phyloP scores from a whole-genome alignment of 345 rosid species.

The Erucastrum elatum region DNA sequence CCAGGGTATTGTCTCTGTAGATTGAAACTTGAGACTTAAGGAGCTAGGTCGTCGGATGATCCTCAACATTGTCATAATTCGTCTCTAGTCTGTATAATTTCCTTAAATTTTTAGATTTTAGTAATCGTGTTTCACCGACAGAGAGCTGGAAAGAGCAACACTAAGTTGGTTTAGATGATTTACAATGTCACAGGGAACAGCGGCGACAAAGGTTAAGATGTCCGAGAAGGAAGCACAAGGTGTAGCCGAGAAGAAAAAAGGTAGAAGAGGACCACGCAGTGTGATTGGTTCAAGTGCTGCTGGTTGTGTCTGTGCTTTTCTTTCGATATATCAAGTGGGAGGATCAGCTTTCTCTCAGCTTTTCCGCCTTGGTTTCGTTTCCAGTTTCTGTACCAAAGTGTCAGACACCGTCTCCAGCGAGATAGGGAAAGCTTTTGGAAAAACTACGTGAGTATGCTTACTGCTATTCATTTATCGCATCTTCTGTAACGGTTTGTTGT shows the following conservation, averaged over 20 bases:
- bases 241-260: slow-evolving; percentile 92
- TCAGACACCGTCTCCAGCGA: slow-evolving; percentile 93
- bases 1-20: background rate
- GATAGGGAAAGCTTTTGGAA: slow-evolving; percentile 97
- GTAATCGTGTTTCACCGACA: background rate
- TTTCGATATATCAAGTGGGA: slow-evolving; percentile 65
- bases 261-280: slow-evolving; percentile 94
- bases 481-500: slow-evolving; percentile 20
- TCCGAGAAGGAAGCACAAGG: slow-evolving; percentile 95
- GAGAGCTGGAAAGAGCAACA: slow-evolving; percentile 6
- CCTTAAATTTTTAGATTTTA: background rate
- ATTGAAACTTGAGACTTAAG: background rate
- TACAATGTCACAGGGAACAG: slow-evolving; percentile 70
- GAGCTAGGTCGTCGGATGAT: slow-evolving; percentile 8
- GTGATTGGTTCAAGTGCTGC: slow-evolving; percentile 99
- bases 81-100: background rate
- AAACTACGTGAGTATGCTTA: slow-evolving; percentile 71
- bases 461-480: background rate
- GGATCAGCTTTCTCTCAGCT: slow-evolving; percentile 55
- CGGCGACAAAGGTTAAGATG: slow-evolving; percentile 91
- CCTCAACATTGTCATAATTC: background rate
- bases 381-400: slow-evolving; percentile 96
- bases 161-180: slow-evolving; percentile 28
- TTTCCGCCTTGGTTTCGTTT: slow-evolving; percentile 76
- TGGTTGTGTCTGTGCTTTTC: slow-evolving; percentile 85